Conservation (phyloP, 352 stramenopile species). For the Phytophthora citrophthora region DNA sequence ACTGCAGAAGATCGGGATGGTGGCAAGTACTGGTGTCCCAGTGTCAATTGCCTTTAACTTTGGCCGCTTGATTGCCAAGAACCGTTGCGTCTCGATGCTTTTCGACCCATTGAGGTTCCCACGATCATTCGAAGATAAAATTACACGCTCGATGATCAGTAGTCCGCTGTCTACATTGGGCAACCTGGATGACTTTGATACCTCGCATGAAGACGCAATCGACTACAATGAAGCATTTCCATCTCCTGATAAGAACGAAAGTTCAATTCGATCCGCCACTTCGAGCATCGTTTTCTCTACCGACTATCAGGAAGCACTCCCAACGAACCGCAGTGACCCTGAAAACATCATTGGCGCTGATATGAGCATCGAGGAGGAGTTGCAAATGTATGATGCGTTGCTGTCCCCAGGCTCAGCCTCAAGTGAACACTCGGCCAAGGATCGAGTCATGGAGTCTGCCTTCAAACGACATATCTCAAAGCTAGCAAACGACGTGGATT, state of each 20-base stretch:
- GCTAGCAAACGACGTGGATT: constrained; percentile 57
- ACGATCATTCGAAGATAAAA: constrained; percentile 59
- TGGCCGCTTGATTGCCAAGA: constrained; percentile 78
- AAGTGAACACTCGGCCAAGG: constrained; percentile 26
- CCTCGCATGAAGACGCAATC: constrained; percentile 49
- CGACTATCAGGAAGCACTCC: constrained; percentile 47
- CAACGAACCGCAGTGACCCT: constrained; percentile 54
- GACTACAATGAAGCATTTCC: constrained; percentile 30
- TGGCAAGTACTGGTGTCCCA: constrained; percentile 53
- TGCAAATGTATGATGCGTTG: constrained; percentile 55
- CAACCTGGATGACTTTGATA: constrained; percentile 68
- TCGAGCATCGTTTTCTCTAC: constrained; percentile 36
- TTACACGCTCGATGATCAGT: constrained; percentile 63
- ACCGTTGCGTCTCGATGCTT: constrained; percentile 69
- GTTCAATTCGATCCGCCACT: constrained; percentile 3
- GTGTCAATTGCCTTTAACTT: constrained; percentile 77
- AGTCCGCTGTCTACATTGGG: constrained; percentile 49
- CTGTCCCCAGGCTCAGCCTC: constrained; percentile 35
- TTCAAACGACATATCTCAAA: constrained; percentile 65
- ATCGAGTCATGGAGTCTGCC: constrained; percentile 61
- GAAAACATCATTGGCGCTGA: constrained; percentile 58
- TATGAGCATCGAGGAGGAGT: constrained; percentile 58
- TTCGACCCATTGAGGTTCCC: constrained; percentile 76
- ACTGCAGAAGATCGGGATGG: constrained; percentile 75
- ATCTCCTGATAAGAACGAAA: constrained; percentile 22